Base-by-base conservation (phyloP, 495 filamentous ascomycete genomes). In the Polyplosphaeria fusca region DNA sequence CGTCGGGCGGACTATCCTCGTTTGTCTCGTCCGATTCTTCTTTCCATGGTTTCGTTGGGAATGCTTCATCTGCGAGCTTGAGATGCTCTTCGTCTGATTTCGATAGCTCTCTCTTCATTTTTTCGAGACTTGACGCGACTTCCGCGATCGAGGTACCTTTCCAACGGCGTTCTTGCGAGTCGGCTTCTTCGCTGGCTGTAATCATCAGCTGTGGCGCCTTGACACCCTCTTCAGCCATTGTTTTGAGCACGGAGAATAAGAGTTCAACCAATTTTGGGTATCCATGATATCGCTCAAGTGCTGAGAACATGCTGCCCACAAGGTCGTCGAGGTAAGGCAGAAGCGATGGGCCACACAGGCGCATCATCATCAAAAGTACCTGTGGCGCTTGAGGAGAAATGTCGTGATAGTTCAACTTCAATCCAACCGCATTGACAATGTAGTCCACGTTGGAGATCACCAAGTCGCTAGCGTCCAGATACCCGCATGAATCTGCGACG, bases 371-470 rank as follows among this genome's bases (percentile, higher is more conserved):
- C 9, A 87, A 78, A 13, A 99, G 74, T 0, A 97, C 94, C 61
- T 89, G 86, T 14, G 91, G 91, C 9, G 90, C 89, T 52, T 94
- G 86, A 1, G 92, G 92, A 0, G 89, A 92, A 49, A 96, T 82
- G 48, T 96, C 89, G 64, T 95, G 89, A 0, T 83, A 89, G 60
- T 95, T 96, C 24, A 99, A 77, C 53, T 92, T 89, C 20, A 96
- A 73, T 0, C 87, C 87, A 4, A 97, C 83, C 0, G 92, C 87
- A 67, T 96, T 97, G 43, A 96, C 85, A 72, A 99, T 85, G 68
- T 99, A 99, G 69, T 99, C 93, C 22, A 87, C 91, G 59, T 99
- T 99, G 26, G 89, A 85, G 42, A 96, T 79, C 41, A 99, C 83
- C 57, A 99, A 75, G 11, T 88, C 82, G 27, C 85, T 85, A 9